Evolutionary conservation across 1,139 yeast species (phyloP).

Genomic region (Kodamaea anthophila): DNA sequence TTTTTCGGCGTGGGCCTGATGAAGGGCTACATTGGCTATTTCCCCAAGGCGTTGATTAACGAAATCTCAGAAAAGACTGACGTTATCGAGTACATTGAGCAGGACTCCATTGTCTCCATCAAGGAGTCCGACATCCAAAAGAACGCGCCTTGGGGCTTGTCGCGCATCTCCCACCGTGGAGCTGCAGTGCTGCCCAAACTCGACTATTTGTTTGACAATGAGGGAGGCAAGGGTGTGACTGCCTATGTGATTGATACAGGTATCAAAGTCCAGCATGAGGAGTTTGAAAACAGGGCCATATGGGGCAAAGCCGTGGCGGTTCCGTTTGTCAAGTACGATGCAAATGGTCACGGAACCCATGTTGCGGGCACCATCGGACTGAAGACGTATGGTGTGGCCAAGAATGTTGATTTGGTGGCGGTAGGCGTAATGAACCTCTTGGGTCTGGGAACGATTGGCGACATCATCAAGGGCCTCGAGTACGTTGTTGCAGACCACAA

Average conservation of each 20-base stretch:
- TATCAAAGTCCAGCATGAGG: conserved; percentile 33
- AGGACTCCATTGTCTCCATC: conserved; percentile 27
- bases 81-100: conserved; percentile 31
- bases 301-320: conserved; percentile 39
- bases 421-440: conserved; percentile 36
- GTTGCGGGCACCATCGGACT: conserved; percentile 44
- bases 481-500: conserved; percentile 36
- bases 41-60: conserved; percentile 23
- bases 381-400: conserved; percentile 38
- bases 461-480: conserved; percentile 40
- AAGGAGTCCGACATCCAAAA: conserved; percentile 32
- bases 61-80: conserved; percentile 21
- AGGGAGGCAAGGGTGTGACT: conserved; percentile 40
- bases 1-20: conserved; percentile 24
- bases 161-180: conserved; percentile 29
- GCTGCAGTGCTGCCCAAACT: conserved; percentile 9
- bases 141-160: conserved; percentile 39
- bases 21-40: conserved; percentile 31
- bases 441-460: conserved; percentile 38
- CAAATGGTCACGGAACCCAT: conserved; percentile 40
- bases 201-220: conserved; percentile 30
- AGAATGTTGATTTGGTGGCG: conserved; percentile 37
- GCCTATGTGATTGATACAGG: conserved; percentile 43
- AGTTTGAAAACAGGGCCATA: conserved; percentile 37
- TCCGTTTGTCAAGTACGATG: conserved; percentile 32